Percentiles rank a stretch among this genome's conserved stretches.
phyloP scores from a whole-genome alignment of 257 asterid genomes.

The Dorcoceras hygrometricum region DNA sequence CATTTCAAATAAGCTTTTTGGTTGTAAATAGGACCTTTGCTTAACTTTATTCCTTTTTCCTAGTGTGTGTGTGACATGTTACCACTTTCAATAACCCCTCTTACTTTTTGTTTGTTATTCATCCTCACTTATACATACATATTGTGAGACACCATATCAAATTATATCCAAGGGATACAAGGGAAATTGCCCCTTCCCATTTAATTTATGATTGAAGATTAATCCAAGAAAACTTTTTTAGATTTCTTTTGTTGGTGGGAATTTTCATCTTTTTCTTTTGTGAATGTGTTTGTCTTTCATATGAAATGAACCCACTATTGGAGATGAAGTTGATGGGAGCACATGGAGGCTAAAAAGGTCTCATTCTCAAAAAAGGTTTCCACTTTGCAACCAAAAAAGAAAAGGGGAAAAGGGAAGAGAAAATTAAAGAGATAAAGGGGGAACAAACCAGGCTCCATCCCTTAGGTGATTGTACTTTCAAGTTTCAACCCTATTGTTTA shows the following conservation, averaged over 20 bases:
- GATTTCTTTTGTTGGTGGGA: neutral
- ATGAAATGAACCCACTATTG: constrained; percentile 36
- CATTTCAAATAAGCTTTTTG: constrained; percentile 45
- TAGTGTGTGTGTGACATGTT: constrained; percentile 49
- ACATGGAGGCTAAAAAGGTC: constrained; percentile 60
- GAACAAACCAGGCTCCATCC: constrained; percentile 57
- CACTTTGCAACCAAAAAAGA: constrained; percentile 43
- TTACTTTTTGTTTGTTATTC: constrained; percentile 69
- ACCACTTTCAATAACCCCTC: constrained; percentile 31
- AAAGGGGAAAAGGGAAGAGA: constrained; percentile 34
- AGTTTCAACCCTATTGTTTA: constrained; percentile 22
- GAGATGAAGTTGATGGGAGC: constrained; percentile 45
- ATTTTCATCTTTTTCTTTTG: neutral
- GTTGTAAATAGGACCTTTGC: constrained; percentile 41
- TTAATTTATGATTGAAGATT: neutral
- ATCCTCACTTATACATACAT: constrained; percentile 1
- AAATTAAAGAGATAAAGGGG: constrained; percentile 29
- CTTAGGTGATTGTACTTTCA: constrained; percentile 37
- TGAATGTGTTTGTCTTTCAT: constrained; percentile 33
- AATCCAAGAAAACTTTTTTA: neutral
- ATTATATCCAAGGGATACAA: no score
- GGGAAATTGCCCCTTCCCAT: no score
- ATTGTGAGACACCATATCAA: neutral
- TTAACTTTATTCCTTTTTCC: constrained; percentile 52
- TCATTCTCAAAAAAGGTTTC: constrained; percentile 53